These are phyloP conservation scores for Hordeum vulgare DNA, from an alignment of 176 grass and related monocot species.

Conservation along the genomic window MorexV3_pseudomolecules_assembly NC_058519.1:600492073-600492572, in stretches of 20 bases:
- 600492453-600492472: background rate
- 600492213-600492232: background rate
- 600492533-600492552: background rate
- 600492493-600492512: background rate
- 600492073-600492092: background rate
- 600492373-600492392: background rate
- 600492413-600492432: too few relatives aligned
- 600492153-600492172: background rate
- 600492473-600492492: background rate
- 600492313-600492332: background rate
- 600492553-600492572: too few relatives aligned
- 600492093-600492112: background rate
- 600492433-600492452: background rate
- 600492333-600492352: background rate
- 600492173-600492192: background rate
- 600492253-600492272: background rate
- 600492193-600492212: background rate
- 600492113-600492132: background rate
- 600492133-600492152: background rate
- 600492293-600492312: background rate
- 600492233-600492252: background rate
- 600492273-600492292: background rate
- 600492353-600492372: background rate
- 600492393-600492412: too few relatives aligned
- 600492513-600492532: background rate